phyloP scores from a whole-genome alignment of 1,139 yeast species.

The Kodamaea plutei region DNA sequence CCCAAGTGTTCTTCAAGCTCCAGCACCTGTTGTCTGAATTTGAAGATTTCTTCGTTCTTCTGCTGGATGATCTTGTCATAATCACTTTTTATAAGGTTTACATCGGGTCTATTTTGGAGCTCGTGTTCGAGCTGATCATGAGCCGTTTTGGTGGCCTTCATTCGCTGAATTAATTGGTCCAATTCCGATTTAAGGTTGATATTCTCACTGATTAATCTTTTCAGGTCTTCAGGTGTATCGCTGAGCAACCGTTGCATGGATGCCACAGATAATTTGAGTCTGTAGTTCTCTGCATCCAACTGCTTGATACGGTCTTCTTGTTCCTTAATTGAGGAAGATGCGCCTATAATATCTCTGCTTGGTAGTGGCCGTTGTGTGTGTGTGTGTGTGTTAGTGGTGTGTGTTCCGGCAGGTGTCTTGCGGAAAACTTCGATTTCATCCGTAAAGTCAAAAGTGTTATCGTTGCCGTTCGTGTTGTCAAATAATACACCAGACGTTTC shows the following conservation, averaged over 20 bases:
- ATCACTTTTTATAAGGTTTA: no score
- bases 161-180: conserved; percentile 19
- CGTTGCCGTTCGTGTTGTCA: conserved; percentile 12
- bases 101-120: no score
- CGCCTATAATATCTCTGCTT: conserved; percentile 17
- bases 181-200: conserved; percentile 35
- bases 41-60: conserved; percentile 14
- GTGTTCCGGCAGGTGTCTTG: background rate
- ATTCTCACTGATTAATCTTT: conserved; percentile 35
- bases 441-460: conserved; percentile 34
- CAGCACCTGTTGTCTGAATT: background rate
- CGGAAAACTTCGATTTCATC: conserved; percentile 18
- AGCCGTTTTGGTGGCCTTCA: no score
- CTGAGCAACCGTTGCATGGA: conserved; percentile 48
- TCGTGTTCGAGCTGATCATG: no score
- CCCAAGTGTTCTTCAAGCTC: background rate
- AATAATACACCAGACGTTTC: conserved; percentile 10
- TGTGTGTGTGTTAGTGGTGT: background rate
- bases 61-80: conserved; percentile 10
- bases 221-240: conserved; percentile 42
- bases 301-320: conserved; percentile 50
- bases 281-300: conserved; percentile 58
- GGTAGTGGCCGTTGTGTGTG: conserved; percentile 4
- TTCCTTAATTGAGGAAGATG: conserved; percentile 40
- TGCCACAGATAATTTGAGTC: conserved; percentile 55